A percentile compares a stretch with the other conserved stretches of the same genome.
Evolutionary conservation across 169 alveolate species (phyloP).

Genomic region (Cryptosporidium viatorum): DNA sequence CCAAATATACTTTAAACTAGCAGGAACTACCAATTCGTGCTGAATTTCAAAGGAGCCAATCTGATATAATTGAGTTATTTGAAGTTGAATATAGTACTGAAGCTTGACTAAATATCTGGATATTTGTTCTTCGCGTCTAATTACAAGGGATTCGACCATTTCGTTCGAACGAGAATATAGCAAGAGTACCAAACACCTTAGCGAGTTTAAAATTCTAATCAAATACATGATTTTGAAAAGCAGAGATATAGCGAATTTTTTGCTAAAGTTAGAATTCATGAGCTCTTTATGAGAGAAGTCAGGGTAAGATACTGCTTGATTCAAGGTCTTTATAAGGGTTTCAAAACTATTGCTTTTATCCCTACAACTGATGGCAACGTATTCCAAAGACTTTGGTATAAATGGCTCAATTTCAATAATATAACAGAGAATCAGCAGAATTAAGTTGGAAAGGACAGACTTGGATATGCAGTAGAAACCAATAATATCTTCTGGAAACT

Average conservation of each 20-base stretch:
- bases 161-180: constrained; percentile 59
- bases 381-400: constrained; percentile 44
- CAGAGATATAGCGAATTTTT: not conserved
- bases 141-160: not conserved
- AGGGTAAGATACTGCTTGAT: not conserved
- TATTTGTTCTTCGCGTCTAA: constrained; percentile 30
- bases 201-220: constrained; percentile 16
- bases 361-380: not conserved
- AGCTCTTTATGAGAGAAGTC: not conserved
- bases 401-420: constrained; percentile 50
- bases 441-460: constrained; percentile 25
- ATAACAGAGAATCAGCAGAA: constrained; percentile 40
- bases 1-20: constrained; percentile 10
- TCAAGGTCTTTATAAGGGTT: not conserved
- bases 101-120: constrained; percentile 22
- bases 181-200: constrained; percentile 33
- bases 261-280: not conserved
- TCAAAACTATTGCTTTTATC: constrained; percentile 11
- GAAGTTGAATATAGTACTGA: constrained; percentile 33
- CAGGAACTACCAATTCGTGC: not conserved
- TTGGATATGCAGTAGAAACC: not conserved
- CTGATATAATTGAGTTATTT: constrained; percentile 3
- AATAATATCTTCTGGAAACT: constrained; percentile 11
- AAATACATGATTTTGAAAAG: constrained; percentile 14
- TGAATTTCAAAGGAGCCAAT: not conserved